A percentile compares a stretch with the other conserved stretches of the same genome.
These are phyloP conservation scores for Malbranchea cinnamomea DNA, from an alignment of 2,329 filamentous ascomycete genomes.

Conservation along the genomic window DNA sequence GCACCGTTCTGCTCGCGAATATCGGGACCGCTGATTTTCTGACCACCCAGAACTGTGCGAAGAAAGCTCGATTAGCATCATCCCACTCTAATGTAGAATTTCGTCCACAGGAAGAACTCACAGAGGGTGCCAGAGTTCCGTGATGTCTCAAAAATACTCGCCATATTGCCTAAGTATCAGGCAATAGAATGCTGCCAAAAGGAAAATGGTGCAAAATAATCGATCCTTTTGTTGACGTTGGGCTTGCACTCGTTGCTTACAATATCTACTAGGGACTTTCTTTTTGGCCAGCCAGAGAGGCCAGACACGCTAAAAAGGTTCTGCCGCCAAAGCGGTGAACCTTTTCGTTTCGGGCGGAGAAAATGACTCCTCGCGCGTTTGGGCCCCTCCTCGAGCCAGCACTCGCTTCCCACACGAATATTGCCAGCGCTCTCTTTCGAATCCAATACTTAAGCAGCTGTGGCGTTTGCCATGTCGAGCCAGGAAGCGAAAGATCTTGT, in stretches of 20 bases:
- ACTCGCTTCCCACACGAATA: conserved; percentile 2
- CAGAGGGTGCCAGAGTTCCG: conserved; percentile 83
- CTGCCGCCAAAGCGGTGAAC: conserved; percentile 28
- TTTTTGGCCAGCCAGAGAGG: conserved; percentile 11
- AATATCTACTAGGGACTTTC: conserved; percentile 2
- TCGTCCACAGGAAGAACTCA: conserved; percentile 29
- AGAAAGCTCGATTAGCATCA: conserved; percentile 19
- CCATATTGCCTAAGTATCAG: conserved; percentile 43
- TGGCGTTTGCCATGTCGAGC: conserved; percentile 8
- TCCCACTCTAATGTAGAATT: no score
- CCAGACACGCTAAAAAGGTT: conserved; percentile 24
- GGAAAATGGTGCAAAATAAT: no score
- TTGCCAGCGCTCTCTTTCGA: conserved; percentile 2
- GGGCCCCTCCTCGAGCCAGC: no score
- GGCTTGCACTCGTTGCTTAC: no score
- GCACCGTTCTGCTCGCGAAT: conserved; percentile 92
- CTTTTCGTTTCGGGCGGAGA: no score
- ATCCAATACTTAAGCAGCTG: no score
- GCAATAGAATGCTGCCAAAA: no score
- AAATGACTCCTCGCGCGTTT: conserved; percentile 6
- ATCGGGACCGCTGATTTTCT: conserved; percentile 93
- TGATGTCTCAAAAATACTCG: conserved; percentile 89
- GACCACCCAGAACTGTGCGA: conserved; percentile 70
- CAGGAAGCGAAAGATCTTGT: conserved; percentile 9
- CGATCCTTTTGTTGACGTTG: no score